Conservation (phyloP, 1,284 basidiomycete species). For the Agroathelia rolfsii region DNA sequence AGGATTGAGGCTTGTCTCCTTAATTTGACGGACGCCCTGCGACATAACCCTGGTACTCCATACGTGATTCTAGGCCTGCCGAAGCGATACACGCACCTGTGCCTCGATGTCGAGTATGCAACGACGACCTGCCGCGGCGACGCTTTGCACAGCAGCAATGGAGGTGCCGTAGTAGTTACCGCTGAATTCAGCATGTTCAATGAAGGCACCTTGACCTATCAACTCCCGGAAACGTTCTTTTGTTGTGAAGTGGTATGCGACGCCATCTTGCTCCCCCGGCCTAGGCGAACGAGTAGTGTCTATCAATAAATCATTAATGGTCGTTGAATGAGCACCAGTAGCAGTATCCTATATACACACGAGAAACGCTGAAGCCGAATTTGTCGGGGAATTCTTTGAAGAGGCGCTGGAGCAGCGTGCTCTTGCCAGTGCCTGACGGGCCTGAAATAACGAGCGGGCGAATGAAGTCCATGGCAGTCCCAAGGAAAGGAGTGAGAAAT, state of each 20-base stretch:
- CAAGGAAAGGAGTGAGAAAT: slow-evolving; percentile 33
- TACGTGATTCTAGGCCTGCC: slow-evolving; percentile 5
- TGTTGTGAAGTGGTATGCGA: slow-evolving; percentile 68
- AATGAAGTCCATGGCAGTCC: slow-evolving; percentile 29
- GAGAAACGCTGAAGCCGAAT: slow-evolving; percentile 93
- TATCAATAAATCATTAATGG: slow-evolving; percentile 23
- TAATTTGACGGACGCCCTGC: slow-evolving; percentile 87
- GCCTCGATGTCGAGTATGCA: slow-evolving; percentile 97
- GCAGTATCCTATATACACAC: slow-evolving; percentile 37
- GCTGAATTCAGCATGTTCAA: slow-evolving; percentile 81
- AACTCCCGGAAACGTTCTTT: slow-evolving; percentile 54
- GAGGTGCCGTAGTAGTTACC: slow-evolving; percentile 93
- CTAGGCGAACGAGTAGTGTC: slow-evolving; percentile 89
- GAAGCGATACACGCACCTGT: slow-evolving; percentile 49
- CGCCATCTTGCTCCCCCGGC: slow-evolving; percentile 76
- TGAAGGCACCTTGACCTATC: slow-evolving; percentile 53
- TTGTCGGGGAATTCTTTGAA: slow-evolving; percentile 76
- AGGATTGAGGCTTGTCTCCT: slow-evolving; percentile 68
- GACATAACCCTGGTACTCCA: slow-evolving; percentile 9
- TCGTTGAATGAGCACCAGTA: slow-evolving; percentile 10
- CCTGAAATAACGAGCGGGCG: slow-evolving; percentile 72
- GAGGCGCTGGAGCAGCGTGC: slow-evolving; percentile 80
- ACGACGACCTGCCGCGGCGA: slow-evolving; percentile 51
- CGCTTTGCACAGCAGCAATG: slow-evolving; percentile 52
- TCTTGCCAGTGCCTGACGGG: slow-evolving; percentile 91